Percentiles rank a stretch among this genome's conserved stretches.
These are phyloP conservation scores for Naganishia sp. DNA, from an alignment of 1,284 basidiomycete species.

Conservation along the genomic window DNA sequence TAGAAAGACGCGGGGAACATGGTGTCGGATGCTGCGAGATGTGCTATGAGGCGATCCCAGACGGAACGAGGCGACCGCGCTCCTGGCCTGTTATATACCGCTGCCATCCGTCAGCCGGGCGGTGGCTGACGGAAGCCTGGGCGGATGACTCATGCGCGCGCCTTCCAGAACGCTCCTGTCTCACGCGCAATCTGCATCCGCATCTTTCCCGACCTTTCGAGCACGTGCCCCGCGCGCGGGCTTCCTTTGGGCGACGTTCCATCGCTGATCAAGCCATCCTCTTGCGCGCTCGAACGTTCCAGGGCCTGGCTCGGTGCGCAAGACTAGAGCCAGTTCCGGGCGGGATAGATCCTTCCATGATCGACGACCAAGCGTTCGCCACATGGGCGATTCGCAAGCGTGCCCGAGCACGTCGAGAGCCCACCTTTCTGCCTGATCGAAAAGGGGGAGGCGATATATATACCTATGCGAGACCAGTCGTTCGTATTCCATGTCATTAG, in stretches of 20 bases:
- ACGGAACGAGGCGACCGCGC: too few species aligned
- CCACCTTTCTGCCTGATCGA: not conserved
- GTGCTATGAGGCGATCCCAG: too few species aligned
- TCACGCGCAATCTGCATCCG: slow-evolving; percentile 13
- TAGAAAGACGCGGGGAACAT: slow-evolving; percentile 6
- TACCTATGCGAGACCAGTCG: too few species aligned
- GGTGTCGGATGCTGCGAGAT: not conserved
- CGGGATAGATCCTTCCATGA: not conserved
- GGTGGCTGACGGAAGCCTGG: not conserved
- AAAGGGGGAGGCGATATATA: slow-evolving; percentile 10
- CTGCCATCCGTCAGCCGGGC: not conserved
- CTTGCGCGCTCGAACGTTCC: too few species aligned
- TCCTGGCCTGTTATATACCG: not conserved
- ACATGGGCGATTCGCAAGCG: slow-evolving; percentile 16
- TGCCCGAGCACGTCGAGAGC: slow-evolving; percentile 1
- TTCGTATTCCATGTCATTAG: not conserved
- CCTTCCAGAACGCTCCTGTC: slow-evolving; percentile 16
- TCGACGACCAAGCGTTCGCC: not conserved
- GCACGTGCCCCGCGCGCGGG: slow-evolving; percentile 2
- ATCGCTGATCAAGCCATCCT: too few species aligned
- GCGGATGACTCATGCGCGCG: not conserved
- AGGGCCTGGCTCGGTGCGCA: too few species aligned
- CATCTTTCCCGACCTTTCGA: slow-evolving; percentile 16
- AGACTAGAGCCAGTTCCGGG: not conserved
- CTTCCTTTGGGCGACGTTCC: not conserved